Evolutionary conservation across 306 rosid species (phyloP).

Genomic region (Dryas alaskensis): DNA sequence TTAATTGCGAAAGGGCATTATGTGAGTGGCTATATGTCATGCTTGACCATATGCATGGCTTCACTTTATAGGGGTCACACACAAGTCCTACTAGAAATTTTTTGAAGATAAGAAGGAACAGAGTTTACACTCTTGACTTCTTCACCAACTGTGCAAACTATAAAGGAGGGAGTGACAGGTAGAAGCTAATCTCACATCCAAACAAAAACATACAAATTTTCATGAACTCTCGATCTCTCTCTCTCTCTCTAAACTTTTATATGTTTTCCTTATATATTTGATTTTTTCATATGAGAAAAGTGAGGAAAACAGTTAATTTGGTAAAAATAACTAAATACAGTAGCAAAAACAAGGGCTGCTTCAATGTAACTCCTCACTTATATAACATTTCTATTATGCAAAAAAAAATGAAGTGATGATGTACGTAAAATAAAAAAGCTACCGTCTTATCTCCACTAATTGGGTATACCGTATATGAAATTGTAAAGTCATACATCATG

Average conservation of each 20-base stretch:
- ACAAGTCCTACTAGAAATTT: background rate
- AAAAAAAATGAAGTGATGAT: background rate
- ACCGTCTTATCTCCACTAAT: background rate
- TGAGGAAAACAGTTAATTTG: constrained; percentile 5
- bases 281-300: background rate
- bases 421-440: background rate
- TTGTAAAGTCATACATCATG: background rate
- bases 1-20: background rate
- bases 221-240: background rate
- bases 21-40: background rate
- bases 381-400: no score
- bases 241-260: background rate
- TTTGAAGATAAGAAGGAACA: constrained; percentile 6
- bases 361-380: background rate
- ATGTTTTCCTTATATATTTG: background rate
- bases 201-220: constrained; percentile 12
- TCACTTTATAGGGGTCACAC: background rate
- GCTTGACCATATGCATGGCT: constrained; percentile 2
- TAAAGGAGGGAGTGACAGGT: constrained; percentile 21
- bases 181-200: constrained; percentile 20
- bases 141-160: constrained; percentile 30
- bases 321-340: background rate
- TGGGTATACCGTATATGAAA: background rate
- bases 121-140: constrained; percentile 25
- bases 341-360: background rate